phyloP scores from a whole-genome alignment of 140 eudicot species.

The Anethum foeniculum region DNA sequence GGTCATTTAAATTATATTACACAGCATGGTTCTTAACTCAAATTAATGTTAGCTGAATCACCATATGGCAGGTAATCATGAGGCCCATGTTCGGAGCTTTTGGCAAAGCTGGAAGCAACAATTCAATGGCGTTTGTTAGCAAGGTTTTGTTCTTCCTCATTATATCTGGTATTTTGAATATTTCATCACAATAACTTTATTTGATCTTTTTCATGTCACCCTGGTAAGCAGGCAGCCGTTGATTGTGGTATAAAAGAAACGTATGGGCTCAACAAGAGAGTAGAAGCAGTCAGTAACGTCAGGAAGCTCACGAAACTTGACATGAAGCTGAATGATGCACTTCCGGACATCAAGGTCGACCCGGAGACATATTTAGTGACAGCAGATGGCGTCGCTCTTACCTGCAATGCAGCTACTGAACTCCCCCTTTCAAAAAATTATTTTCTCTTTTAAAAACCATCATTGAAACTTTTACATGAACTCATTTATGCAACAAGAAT shows the following conservation, averaged over 20 bases:
- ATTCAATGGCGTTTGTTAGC: constrained; percentile 91
- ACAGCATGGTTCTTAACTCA: not conserved
- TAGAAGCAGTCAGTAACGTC: constrained; percentile 66
- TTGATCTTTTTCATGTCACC: not conserved
- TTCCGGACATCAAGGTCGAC: constrained; percentile 76
- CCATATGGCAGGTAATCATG: constrained; percentile 66
- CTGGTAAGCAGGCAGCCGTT: constrained; percentile 55
- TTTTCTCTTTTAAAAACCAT: constrained; percentile 51
- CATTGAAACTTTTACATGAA: not conserved
- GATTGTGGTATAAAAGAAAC: constrained; percentile 48
- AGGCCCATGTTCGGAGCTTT: constrained; percentile 98
- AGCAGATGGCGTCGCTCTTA: constrained; percentile 69
- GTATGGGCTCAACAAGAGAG: constrained; percentile 72
- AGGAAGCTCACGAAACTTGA: constrained; percentile 73
- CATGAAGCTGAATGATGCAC: constrained; percentile 90
- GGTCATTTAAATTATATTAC: not conserved
- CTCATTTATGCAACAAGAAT: not conserved
- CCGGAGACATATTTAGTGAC: constrained; percentile 82
- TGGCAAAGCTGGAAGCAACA: constrained; percentile 77
- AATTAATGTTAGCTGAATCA: not conserved
- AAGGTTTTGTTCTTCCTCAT: constrained; percentile 35
- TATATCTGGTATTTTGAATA: not conserved
- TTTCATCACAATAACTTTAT: not conserved
- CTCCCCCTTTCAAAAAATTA: constrained; percentile 83
- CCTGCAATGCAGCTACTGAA: constrained; percentile 69